phyloP scores from a whole-genome alignment of 2,329 filamentous ascomycete species.

The Aspergillus sp. region DNA sequence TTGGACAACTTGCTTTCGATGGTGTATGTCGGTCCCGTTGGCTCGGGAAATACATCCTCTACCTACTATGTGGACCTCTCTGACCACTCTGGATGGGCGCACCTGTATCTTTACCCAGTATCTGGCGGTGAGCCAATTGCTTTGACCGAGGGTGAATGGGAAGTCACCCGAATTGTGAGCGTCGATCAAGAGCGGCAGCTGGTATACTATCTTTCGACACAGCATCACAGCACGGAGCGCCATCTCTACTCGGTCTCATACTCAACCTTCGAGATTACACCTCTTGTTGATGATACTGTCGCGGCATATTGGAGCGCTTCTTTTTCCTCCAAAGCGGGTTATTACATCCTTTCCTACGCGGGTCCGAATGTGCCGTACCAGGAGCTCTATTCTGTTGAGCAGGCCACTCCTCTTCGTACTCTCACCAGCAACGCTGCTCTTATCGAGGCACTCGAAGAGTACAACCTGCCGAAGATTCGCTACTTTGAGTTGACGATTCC shows the following conservation, averaged over 20 bases:
- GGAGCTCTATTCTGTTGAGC: constrained; percentile 65
- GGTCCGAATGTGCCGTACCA: constrained; percentile 73
- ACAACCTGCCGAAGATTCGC: constrained; percentile 66
- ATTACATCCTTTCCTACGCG: constrained; percentile 68
- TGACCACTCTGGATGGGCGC: constrained; percentile 67
- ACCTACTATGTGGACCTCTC: constrained; percentile 69
- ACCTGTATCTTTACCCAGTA: constrained; percentile 68
- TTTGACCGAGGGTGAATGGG: constrained; percentile 69
- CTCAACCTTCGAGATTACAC: constrained; percentile 54
- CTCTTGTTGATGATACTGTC: constrained; percentile 65
- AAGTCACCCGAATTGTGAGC: constrained; percentile 64
- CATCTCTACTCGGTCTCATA: constrained; percentile 71
- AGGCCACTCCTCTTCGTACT: constrained; percentile 59
- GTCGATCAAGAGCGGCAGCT: constrained; percentile 61
- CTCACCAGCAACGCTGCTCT: constrained; percentile 65
- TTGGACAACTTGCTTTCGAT: constrained; percentile 57
- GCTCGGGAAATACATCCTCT: constrained; percentile 33
- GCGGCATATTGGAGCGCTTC: constrained; percentile 67
- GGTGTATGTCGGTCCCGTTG: constrained; percentile 49
- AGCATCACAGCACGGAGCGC: constrained; percentile 68
- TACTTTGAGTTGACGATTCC: constrained; percentile 67
- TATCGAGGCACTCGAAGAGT: constrained; percentile 59
- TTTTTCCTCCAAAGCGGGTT: constrained; percentile 65
- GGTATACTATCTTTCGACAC: constrained; percentile 68
- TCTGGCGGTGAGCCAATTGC: constrained; percentile 59